Evolutionary conservation across 225 moss, liverwort and hornwort genomes (phyloP), one percentile per base, ranked within the genome.

Genomic region (Anthoceros angustus): DNA sequence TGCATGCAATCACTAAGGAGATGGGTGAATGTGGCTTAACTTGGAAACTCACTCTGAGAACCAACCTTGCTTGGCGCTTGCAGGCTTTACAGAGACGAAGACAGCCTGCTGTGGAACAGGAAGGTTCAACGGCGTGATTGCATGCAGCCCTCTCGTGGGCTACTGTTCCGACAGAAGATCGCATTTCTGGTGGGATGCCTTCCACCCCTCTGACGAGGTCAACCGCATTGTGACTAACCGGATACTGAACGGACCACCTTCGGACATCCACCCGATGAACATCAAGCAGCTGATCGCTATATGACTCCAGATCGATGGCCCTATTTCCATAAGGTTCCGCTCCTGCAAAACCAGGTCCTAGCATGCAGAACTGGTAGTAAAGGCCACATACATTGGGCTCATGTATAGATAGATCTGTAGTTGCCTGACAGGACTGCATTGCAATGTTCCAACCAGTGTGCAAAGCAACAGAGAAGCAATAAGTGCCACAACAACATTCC

Each of bases 1-100:
- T 15, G 7, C 1, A 55, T 48, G 5, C 18, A 48, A 12, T 12
- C 2, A 18, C 46, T 48, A 18, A 18, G 46, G 32, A 32, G 32
- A 32, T 32, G 32, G 32, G 1, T 32, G 32, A 32, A 32, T 4
- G 32, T 1, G 32, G 32, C 32, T 32, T 32, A 32, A 32, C 32
- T 1, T 32, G 32, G 32, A 32, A 32, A 32, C 32, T 32, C 32
- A 32, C 32, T 1, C 32, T 32, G 32, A 32, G 32, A 32, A 32
- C 32, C 14, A 48, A 15, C n/a, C 55, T 18, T 55, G 55, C 7
- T 55, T 18, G 18, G 55, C n/a, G 18, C n/a, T 55, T 18, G 14
- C 55, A 55, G 55, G 55, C 55, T 55, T 55, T 23, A 55, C 55
- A 55, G 55, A 55, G 55, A 55, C 55, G 55, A 55, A 55, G 55